A percentile compares a stretch with the other conserved stretches of the same genome.
Conservation (phyloP, 1,139 yeast species). For the Wickerhamomyces sp. region DNA sequence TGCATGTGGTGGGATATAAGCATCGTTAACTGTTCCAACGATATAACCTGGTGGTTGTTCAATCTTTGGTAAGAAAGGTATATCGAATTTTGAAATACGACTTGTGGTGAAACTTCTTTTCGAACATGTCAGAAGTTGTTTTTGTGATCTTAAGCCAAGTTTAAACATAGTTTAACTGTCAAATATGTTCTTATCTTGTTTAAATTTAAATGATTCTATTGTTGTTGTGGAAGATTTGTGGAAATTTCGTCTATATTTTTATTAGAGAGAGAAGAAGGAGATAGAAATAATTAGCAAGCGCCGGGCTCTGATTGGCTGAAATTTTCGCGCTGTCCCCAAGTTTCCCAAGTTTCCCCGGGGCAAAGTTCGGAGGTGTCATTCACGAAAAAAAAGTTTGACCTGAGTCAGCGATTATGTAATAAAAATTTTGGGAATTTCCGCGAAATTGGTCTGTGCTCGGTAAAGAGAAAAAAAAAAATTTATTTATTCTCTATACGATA, state of each 20-base stretch:
- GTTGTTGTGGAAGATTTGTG: no score
- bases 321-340: no score
- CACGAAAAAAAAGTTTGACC: neutral
- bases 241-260: no score
- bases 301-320: no score
- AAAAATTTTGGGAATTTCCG: neutral
- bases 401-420: neutral
- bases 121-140: neutral
- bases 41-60: constrained; percentile 78
- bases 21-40: constrained; percentile 73
- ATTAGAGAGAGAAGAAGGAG: no score
- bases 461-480: no score
- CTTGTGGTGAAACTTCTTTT: constrained; percentile 1
- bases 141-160: neutral
- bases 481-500: no score
- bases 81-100: constrained; percentile 25
- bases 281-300: no score
- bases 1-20: constrained; percentile 55
- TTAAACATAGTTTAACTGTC: neutral
- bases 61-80: constrained; percentile 41
- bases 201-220: no score
- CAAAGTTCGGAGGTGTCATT: constrained; percentile 1
- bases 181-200: neutral
- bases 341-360: no score
- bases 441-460: no score